A percentile compares a stretch with the other conserved stretches of the same genome.
Evolutionary conservation across 2,329 filamentous ascomycete species (phyloP).

Genomic region (Phoma sp.): DNA sequence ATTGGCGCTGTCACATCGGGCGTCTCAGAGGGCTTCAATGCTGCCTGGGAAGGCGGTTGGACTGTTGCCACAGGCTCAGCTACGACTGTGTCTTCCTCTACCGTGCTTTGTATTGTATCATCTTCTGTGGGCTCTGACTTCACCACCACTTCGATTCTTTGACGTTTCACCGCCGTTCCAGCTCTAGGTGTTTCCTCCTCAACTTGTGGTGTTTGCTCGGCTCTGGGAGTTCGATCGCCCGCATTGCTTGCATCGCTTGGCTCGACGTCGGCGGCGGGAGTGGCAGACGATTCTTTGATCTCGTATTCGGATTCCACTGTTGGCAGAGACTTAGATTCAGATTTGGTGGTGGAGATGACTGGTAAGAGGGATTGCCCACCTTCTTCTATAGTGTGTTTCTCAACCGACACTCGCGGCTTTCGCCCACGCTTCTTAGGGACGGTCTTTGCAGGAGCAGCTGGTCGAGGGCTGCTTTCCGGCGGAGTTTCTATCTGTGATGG

Average conservation of each 20-base stretch:
- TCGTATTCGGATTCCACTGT: conserved; percentile 59
- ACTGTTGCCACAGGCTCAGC: conserved; percentile 22
- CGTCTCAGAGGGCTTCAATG: conserved; percentile 10
- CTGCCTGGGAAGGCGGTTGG: conserved; percentile 27
- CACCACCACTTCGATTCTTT: conserved; percentile 5
- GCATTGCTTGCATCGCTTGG: conserved; percentile 11
- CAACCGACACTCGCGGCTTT: conserved; percentile 51
- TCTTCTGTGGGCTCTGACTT: conserved; percentile 55
- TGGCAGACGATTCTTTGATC: not conserved
- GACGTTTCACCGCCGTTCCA: conserved; percentile 60
- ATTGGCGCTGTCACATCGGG: conserved; percentile 27
- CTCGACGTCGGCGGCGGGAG: conserved; percentile 6
- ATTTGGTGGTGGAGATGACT: conserved; percentile 62
- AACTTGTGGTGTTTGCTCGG: conserved; percentile 3
- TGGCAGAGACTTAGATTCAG: conserved; percentile 64
- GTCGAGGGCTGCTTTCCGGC: conserved; percentile 57
- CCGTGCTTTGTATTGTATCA: conserved; percentile 63
- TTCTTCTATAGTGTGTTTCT: conserved; percentile 47
- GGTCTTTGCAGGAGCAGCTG: conserved; percentile 25
- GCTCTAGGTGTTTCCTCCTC: conserved; percentile 8
- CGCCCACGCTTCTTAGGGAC: conserved; percentile 66
- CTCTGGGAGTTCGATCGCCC: conserved; percentile 9
- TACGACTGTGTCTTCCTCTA: conserved; percentile 61
- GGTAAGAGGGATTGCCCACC: conserved; percentile 54
- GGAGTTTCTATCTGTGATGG: conserved; percentile 67